These are phyloP conservation scores for Mortierella claussenii DNA, from an alignment of 192 early-diverging fungal genomes.

Conservation along the genomic window DNA sequence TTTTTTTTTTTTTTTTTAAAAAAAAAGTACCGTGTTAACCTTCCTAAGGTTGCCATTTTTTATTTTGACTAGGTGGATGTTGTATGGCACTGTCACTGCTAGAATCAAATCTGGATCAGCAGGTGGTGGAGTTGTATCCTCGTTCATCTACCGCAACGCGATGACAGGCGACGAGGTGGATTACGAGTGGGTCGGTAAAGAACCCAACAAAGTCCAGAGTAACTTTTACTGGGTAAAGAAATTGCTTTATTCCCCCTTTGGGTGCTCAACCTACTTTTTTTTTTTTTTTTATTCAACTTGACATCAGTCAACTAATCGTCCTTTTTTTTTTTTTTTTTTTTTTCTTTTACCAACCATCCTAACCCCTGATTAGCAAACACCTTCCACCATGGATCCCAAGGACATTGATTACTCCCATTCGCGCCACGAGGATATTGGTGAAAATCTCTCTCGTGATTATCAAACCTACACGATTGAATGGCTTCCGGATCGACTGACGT, in stretches of 20 bases:
- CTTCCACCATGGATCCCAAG: constrained; percentile 47
- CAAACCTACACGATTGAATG: constrained; percentile 72
- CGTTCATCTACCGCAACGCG: constrained; percentile 60
- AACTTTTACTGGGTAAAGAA: constrained; percentile 51
- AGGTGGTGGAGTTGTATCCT: constrained; percentile 62
- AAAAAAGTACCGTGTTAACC: no score
- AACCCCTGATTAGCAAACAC: constrained; percentile 27
- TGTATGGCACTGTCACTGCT: constrained; percentile 50
- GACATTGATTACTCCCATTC: constrained; percentile 44
- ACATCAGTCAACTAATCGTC: neutral
- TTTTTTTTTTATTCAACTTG: neutral
- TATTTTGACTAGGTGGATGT: constrained; percentile 56
- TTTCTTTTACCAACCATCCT: no score
- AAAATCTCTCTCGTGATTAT: constrained; percentile 57
- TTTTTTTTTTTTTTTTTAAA: no score
- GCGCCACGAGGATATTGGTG: constrained; percentile 29
- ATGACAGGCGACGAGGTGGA: constrained; percentile 69
- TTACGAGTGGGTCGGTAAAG: constrained; percentile 71
- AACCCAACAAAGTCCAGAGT: constrained; percentile 54
- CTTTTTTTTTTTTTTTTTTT: neutral
- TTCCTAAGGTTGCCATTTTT: no score
- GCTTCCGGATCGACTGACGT: constrained; percentile 61
- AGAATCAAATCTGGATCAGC: constrained; percentile 51
- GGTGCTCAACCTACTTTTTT: neutral
- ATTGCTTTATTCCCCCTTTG: no score